Conservation (phyloP, 352 stramenopile genomes). For the Pythium sukuiense region DNA sequence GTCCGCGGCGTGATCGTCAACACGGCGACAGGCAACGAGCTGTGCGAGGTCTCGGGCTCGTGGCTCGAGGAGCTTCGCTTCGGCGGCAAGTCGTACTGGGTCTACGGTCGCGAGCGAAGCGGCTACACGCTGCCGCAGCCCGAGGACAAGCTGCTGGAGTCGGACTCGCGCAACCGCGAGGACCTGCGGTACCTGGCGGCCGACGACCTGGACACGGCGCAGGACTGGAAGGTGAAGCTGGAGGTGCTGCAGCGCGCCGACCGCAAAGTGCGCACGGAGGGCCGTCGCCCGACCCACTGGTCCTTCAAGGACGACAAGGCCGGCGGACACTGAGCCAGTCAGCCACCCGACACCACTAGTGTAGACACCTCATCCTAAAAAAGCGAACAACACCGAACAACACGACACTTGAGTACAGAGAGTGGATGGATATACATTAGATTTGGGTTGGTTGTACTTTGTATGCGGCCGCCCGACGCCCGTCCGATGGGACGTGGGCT, state of each 20-base stretch:
- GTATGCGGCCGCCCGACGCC: background rate
- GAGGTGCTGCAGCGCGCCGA: constrained; percentile 80
- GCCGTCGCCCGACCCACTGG: constrained; percentile 78
- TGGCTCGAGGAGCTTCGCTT: constrained; percentile 81
- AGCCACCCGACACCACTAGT: background rate
- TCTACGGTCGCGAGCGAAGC: constrained; percentile 55
- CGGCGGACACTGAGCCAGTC: constrained; percentile 33
- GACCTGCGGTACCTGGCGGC: constrained; percentile 66
- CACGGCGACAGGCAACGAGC: constrained; percentile 54
- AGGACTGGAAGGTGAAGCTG: constrained; percentile 85
- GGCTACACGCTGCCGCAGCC: constrained; percentile 58
- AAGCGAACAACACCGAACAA: constrained; percentile 1
- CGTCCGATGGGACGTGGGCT: background rate
- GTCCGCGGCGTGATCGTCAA: constrained; percentile 70
- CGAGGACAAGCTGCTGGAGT: constrained; percentile 63
- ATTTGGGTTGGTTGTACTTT: constrained; percentile 1
- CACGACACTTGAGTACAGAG: background rate
- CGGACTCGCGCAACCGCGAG: constrained; percentile 72
- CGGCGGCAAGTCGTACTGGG: constrained; percentile 71
- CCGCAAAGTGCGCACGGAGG: constrained; percentile 73
- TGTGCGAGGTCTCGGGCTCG: constrained; percentile 73
- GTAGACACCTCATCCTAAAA: background rate
- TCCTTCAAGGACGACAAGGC: constrained; percentile 43
- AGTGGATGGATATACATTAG: constrained; percentile 5
- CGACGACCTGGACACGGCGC: constrained; percentile 72